Evolutionary conservation across 164 flowering plant genomes (phyloP), one percentile per base, ranked within the genome.

Genomic region (Piper longum): DNA sequence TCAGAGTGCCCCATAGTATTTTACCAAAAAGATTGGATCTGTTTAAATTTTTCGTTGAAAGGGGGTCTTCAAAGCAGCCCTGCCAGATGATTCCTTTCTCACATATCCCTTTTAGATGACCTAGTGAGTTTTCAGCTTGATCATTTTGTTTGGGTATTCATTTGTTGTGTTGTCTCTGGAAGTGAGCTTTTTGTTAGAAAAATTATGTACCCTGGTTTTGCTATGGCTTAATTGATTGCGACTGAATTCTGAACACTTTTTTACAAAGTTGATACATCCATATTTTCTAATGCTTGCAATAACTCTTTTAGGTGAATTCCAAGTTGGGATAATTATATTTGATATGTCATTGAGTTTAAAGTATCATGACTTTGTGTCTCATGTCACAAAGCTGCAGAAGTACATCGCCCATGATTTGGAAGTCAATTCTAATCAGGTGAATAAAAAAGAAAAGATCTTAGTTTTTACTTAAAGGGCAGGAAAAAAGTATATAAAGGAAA

Each of bases 361-460:
- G 61, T 70, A 76, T 70, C 61, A 81, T 9, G 78, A 78, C 64
- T 70, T 89, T 72, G 72, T 76, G 81, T 84, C 86, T 68, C 86
- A 75, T 44, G 54, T 84, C 40, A 57, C 77, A 52, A 84, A 85
- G 69, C 84, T 91, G 65, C 57, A 74, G 39, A 64, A 72, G 41
- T 69, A 66, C 57, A 76, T 91, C 69, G 84, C 87, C 63, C 75
- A 74, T 57, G 86, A 81, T 62, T 72, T 91, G 13, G 81, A 76
- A 43, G 70, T 91, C 65, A 72, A 84, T 62, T 64, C 68, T 67
- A 82, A 89, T 64, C 98, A 91, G 96, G 98, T 91, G 56, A 51
- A 66, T 26, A 26, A 14, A n/a, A 45, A 62, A 13, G 2, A 44
- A n/a, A 36, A 43, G 56, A 9, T 6, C 41, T 48, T 1, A 48